phyloP scores from a whole-genome alignment of 371 early-diverging fungal species.

The Thermomucor indicae-seudaticae region DNA sequence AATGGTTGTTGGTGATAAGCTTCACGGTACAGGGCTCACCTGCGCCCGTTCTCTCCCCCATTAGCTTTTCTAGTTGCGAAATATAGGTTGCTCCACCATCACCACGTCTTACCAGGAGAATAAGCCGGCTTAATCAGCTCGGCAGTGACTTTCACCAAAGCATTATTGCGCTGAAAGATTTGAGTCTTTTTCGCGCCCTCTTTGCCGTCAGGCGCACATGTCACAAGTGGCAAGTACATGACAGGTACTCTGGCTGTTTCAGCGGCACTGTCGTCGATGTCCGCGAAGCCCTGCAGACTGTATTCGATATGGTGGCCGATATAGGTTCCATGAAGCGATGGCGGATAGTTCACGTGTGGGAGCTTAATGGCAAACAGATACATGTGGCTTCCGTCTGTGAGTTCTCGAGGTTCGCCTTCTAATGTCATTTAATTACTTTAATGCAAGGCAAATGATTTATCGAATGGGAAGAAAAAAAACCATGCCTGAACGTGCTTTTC shows the following conservation, averaged over 20 bases:
- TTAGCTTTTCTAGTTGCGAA: no score
- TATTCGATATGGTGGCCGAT: conserved; percentile 35
- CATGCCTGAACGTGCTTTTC: conserved; percentile 6
- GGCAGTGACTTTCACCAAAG: conserved; percentile 22
- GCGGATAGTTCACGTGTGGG: conserved; percentile 39
- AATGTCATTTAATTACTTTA: neutral
- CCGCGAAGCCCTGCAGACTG: conserved; percentile 30
- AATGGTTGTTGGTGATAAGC: conserved; percentile 27
- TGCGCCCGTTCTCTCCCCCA: no score
- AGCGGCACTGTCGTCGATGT: conserved; percentile 10
- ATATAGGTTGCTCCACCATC: neutral
- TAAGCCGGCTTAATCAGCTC: conserved; percentile 33
- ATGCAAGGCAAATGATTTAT: neutral
- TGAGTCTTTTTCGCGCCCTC: conserved; percentile 10
- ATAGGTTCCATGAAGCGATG: conserved; percentile 28
- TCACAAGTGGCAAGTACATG: conserved; percentile 32
- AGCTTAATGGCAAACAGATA: conserved; percentile 43
- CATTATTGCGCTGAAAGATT: conserved; percentile 17
- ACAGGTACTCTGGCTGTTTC: conserved; percentile 18
- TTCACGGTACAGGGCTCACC: conserved; percentile 39
- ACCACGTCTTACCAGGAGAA: conserved; percentile 34
- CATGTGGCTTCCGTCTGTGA: conserved; percentile 29
- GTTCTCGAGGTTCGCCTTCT: conserved; percentile 6
- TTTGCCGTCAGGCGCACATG: conserved; percentile 3
- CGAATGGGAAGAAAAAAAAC: neutral